Evolutionary conservation across 2,329 filamentous ascomycete genomes (phyloP).

Genomic region (Xylariaceae sp.): DNA sequence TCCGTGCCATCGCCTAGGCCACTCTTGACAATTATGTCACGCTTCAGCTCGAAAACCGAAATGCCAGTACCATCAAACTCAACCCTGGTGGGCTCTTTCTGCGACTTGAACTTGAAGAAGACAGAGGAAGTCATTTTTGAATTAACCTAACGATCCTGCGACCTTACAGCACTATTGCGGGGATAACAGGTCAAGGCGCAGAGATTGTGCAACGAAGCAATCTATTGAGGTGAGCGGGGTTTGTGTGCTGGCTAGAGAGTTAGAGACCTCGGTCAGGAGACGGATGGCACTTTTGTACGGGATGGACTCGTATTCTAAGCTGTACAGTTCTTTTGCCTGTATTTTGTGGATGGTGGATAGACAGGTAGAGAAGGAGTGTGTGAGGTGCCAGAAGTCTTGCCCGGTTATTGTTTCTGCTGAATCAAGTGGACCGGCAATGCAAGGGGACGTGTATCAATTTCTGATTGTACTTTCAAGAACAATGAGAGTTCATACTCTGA

Average conservation of each 20-base stretch:
- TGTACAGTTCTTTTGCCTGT: constrained; percentile 18
- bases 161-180: constrained; percentile 17
- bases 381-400: constrained; percentile 17
- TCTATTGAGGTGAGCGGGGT: constrained; percentile 11
- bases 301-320: constrained; percentile 18
- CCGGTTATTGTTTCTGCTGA: constrained; percentile 24
- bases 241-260: constrained; percentile 8
- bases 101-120: constrained; percentile 99
- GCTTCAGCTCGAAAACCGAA: constrained; percentile 96
- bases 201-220: background rate
- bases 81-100: constrained; percentile 89
- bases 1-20: constrained; percentile 92
- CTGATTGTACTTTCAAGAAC: constrained; percentile 33
- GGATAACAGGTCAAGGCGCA: constrained; percentile 1
- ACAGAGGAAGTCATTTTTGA: constrained; percentile 89
- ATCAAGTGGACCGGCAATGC: constrained; percentile 30
- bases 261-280: constrained; percentile 7
- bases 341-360: constrained; percentile 15
- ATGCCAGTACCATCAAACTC: constrained; percentile 97
- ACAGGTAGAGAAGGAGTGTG: constrained; percentile 16
- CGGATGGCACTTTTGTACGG: constrained; percentile 13
- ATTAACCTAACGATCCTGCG: constrained; percentile 16
- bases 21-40: constrained; percentile 94
- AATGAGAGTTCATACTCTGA: constrained; percentile 25
- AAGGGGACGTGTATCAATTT: constrained; percentile 33